Evolutionary conservation across 2,329 filamentous ascomycete genomes (phyloP).

Genomic region (Aureobasidium sp.): DNA sequence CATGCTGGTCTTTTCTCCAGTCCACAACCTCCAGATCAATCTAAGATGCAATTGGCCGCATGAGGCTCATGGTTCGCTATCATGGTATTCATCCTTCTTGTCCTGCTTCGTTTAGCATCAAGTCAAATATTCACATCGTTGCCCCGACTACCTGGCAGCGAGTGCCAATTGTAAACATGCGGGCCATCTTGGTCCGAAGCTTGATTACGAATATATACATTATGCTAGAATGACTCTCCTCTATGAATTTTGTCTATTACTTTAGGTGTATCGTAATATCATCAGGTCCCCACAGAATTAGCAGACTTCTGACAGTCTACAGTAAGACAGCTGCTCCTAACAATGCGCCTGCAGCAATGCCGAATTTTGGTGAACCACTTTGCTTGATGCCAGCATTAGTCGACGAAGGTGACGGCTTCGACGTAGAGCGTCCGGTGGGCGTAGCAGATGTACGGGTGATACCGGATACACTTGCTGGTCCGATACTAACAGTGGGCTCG

Average conservation of each 20-base stretch:
- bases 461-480: slow-evolving; percentile 6
- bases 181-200: background rate
- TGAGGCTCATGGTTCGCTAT: no score
- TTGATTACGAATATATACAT: background rate
- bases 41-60: background rate
- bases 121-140: background rate
- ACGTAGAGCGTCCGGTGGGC: no score
- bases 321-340: slow-evolving; percentile 8
- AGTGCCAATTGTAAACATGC: slow-evolving; percentile 4
- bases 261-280: background rate
- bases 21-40: background rate
- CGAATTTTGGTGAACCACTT: background rate
- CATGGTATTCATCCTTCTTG: background rate
- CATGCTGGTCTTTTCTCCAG: background rate
- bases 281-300: background rate
- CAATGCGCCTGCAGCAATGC: background rate
- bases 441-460: background rate
- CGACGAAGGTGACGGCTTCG: background rate
- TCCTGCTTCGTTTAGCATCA: background rate
- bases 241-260: background rate
- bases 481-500: slow-evolving; percentile 1
- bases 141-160: background rate
- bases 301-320: background rate
- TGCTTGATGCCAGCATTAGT: background rate
- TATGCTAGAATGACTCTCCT: slow-evolving; percentile 1